Percentiles rank a stretch among this genome's conserved stretches.
These are phyloP conservation scores for Patellifolia procumbens DNA, from an alignment of 179 eudicot species.

Conservation along the genomic window DNA sequence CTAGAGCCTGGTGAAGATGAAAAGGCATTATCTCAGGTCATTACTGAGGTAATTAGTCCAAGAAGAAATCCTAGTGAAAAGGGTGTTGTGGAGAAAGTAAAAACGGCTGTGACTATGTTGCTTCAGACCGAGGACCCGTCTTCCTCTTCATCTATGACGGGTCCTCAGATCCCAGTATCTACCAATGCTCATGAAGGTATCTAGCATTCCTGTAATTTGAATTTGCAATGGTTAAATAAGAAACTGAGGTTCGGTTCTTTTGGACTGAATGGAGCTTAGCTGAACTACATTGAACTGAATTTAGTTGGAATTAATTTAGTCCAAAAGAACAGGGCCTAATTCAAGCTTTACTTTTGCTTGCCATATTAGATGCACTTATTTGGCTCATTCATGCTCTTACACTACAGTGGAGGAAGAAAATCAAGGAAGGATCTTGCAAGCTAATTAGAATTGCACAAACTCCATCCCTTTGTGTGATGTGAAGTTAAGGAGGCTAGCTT, in stretches of 20 bases:
- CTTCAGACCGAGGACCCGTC: conserved; percentile 33
- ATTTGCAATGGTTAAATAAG: too few species aligned
- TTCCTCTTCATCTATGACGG: conserved; percentile 14
- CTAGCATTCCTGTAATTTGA: not conserved
- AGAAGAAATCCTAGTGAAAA: conserved; percentile 39
- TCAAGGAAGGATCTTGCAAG: not conserved
- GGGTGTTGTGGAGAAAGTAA: conserved; percentile 72
- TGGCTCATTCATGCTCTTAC: conserved; percentile 6
- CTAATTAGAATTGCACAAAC: conserved; percentile 36
- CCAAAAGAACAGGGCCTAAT: too few species aligned
- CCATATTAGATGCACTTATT: too few species aligned
- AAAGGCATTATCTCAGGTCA: conserved; percentile 69
- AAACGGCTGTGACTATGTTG: conserved; percentile 61
- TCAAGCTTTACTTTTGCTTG: not conserved
- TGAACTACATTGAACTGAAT: too few species aligned
- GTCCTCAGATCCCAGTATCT: conserved; percentile 41
- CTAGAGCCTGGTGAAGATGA: conserved; percentile 89
- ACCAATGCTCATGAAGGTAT: conserved; percentile 52
- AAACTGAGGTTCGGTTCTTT: too few species aligned
- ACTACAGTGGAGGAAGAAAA: conserved; percentile 55
- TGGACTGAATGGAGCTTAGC: too few species aligned
- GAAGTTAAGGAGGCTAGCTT: not conserved
- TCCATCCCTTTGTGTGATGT: not conserved
- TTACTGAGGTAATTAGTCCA: conserved; percentile 76
- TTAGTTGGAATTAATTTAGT: too few species aligned